phyloP scores from a whole-genome alignment of 257 asterid genomes.

The Solanum lycopersicoides region DNA sequence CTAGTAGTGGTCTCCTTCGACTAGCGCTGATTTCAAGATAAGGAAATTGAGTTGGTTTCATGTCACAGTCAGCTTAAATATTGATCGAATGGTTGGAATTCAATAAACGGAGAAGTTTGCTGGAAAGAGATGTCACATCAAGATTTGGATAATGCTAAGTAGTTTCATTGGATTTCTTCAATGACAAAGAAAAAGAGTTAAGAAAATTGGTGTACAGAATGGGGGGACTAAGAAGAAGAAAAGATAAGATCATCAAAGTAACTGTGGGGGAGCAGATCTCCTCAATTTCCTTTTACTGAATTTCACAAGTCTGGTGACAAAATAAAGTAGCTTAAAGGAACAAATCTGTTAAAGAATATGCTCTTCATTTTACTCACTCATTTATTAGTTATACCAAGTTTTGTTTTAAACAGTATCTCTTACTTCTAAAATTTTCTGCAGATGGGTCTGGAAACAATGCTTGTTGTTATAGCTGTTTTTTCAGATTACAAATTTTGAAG shows the following conservation, averaged over 20 bases:
- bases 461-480: neutral
- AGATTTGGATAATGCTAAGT: neutral
- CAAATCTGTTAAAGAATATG: neutral
- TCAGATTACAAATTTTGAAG: slow-evolving; percentile 5
- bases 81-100: neutral
- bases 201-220: neutral
- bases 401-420: neutral
- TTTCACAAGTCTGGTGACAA: neutral
- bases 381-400: neutral
- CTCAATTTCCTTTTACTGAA: neutral
- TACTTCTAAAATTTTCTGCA: neutral
- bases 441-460: neutral
- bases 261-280: neutral
- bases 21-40: neutral
- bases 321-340: neutral
- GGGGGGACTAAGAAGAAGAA: neutral
- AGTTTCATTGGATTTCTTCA: neutral
- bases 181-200: neutral
- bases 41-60: neutral
- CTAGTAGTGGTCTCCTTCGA: neutral
- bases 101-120: neutral
- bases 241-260: neutral
- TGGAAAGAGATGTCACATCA: neutral
- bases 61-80: neutral
- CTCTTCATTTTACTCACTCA: neutral